Evolutionary conservation across 2,329 filamentous ascomycete genomes (phyloP).

Genomic region (Lachnellula subtilissima): DNA sequence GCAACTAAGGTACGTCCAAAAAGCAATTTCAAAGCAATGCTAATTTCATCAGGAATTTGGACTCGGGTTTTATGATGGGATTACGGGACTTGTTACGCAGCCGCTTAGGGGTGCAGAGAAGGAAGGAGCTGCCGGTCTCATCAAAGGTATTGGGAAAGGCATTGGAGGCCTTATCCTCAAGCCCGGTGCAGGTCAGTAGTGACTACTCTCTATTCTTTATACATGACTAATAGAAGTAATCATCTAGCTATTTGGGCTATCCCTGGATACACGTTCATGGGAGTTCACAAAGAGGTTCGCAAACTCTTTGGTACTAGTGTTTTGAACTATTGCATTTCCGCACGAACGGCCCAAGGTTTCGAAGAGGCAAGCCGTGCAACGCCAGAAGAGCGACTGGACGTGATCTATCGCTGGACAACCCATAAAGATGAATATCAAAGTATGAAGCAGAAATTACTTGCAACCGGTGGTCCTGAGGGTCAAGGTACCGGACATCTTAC

Average conservation of each 20-base stretch:
- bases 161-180: slow-evolving; percentile 78
- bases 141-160: slow-evolving; percentile 79
- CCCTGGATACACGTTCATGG: slow-evolving; percentile 78
- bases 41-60: slow-evolving; percentile 55
- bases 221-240: not conserved
- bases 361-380: slow-evolving; percentile 55
- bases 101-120: slow-evolving; percentile 66
- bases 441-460: slow-evolving; percentile 33
- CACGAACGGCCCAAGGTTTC: slow-evolving; percentile 69
- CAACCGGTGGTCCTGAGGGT: slow-evolving; percentile 25
- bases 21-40: not conserved
- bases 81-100: slow-evolving; percentile 75
- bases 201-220: not conserved
- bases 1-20: slow-evolving; percentile 58
- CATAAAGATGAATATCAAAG: slow-evolving; percentile 34
- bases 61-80: slow-evolving; percentile 73
- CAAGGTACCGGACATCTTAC: slow-evolving; percentile 21
- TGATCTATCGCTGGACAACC: slow-evolving; percentile 52
- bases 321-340: slow-evolving; percentile 74
- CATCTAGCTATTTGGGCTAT: slow-evolving; percentile 59
- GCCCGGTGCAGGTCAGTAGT: slow-evolving; percentile 63
- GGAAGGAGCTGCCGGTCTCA: slow-evolving; percentile 59
- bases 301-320: slow-evolving; percentile 66
- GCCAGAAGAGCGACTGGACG: slow-evolving; percentile 55
- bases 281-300: slow-evolving; percentile 71